These are phyloP conservation scores for Aspergillaceae sp. DNA, from an alignment of 2,329 filamentous ascomycete genomes.

Conservation along the genomic window DNA sequence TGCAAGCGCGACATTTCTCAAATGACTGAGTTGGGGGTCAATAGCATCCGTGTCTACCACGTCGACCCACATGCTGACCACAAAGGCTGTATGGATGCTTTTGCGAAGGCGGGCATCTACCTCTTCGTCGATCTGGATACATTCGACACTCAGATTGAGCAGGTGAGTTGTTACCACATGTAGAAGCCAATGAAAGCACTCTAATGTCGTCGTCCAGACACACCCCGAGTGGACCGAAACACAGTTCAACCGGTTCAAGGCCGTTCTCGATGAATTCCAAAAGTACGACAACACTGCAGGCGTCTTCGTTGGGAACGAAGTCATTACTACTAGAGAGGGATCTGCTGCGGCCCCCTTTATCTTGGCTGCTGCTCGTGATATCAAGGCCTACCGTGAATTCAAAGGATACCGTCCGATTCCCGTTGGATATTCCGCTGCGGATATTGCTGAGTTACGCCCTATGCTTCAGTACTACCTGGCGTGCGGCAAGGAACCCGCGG, in stretches of 20 bases:
- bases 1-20: slow-evolving; percentile 65
- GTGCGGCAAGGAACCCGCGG: slow-evolving; percentile 58
- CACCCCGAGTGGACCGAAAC: slow-evolving; percentile 62
- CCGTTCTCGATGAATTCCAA: slow-evolving; percentile 69
- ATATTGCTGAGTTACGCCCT: slow-evolving; percentile 62
- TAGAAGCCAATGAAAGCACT: not conserved
- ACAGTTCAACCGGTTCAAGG: slow-evolving; percentile 59
- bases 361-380: slow-evolving; percentile 70
- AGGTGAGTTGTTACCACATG: slow-evolving; percentile 20
- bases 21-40: slow-evolving; percentile 74
- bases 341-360: slow-evolving; percentile 68
- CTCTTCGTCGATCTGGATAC: slow-evolving; percentile 68
- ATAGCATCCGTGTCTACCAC: slow-evolving; percentile 81
- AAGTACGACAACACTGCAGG: slow-evolving; percentile 71
- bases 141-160: slow-evolving; percentile 37
- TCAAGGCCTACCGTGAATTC: slow-evolving; percentile 69
- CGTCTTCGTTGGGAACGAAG: slow-evolving; percentile 84
- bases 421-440: slow-evolving; percentile 78
- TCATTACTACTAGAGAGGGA: slow-evolving; percentile 47
- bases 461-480: slow-evolving; percentile 67
- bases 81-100: slow-evolving; percentile 68
- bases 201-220: slow-evolving; percentile 32
- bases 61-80: slow-evolving; percentile 66
- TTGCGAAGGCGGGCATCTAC: slow-evolving; percentile 75
- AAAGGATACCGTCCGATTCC: slow-evolving; percentile 75